Percentiles rank a stretch among this genome's conserved stretches.
These are phyloP conservation scores for Penicillium sclerotigenum DNA, from an alignment of 2,329 filamentous ascomycete species.

Conservation along the genomic window DNA sequence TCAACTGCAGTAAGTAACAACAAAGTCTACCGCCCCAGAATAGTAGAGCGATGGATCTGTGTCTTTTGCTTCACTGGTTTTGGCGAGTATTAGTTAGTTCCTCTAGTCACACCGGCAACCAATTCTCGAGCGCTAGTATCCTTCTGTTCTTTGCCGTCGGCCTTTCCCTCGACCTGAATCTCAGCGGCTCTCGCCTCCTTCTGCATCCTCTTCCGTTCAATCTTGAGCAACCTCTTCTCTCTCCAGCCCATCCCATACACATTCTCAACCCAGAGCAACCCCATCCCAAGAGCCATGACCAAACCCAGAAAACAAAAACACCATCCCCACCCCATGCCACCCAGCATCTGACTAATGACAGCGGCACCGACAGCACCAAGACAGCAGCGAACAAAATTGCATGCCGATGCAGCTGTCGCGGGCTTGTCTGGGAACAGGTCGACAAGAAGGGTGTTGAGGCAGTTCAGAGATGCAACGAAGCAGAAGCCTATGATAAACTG, in stretches of 20 bases:
- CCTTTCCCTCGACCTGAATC: neutral
- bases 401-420: conserved; percentile 29
- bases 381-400: conserved; percentile 31
- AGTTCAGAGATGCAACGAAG: conserved; percentile 22
- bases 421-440: conserved; percentile 28
- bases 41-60: neutral
- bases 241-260: conserved; percentile 22
- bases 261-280: conserved; percentile 17
- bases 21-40: neutral
- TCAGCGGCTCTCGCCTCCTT: neutral
- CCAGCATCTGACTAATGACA: conserved; percentile 27
- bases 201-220: conserved; percentile 10
- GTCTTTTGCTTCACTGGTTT: neutral
- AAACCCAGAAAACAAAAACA: conserved; percentile 28
- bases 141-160: neutral
- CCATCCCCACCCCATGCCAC: conserved; percentile 27
- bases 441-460: conserved; percentile 30
- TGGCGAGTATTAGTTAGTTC: neutral
- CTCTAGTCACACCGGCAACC: neutral
- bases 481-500: conserved; percentile 33
- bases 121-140: too few relatives aligned
- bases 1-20: neutral
- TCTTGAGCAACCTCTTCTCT: conserved; percentile 12
- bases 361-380: conserved; percentile 29
- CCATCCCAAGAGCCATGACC: conserved; percentile 14